phyloP scores from a whole-genome alignment of 371 early-diverging fungal genomes.

The Apophysomyces trapeziformis region DNA sequence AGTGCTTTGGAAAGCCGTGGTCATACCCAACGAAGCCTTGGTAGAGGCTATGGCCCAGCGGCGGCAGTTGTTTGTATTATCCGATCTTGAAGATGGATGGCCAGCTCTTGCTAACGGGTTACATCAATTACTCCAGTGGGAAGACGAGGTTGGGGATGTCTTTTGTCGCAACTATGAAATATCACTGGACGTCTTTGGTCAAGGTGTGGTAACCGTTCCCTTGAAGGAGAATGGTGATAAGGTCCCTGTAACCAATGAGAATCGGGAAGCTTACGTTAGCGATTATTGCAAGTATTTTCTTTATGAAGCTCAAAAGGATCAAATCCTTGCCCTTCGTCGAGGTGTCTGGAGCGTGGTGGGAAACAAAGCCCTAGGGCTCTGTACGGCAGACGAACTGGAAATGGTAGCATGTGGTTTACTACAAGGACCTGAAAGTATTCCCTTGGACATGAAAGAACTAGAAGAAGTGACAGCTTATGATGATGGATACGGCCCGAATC shows the following conservation, averaged over 20 bases:
- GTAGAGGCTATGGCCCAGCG: constrained; percentile 28
- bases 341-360: constrained; percentile 80
- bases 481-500: constrained; percentile 70
- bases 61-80: constrained; percentile 51
- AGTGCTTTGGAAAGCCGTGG: constrained; percentile 76
- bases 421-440: constrained; percentile 37
- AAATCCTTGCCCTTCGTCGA: constrained; percentile 68
- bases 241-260: constrained; percentile 79
- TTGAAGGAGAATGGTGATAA: constrained; percentile 70
- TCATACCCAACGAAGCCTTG: constrained; percentile 50
- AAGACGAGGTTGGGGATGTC: constrained; percentile 82
- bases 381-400: constrained; percentile 53
- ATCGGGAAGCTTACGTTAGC: constrained; percentile 77
- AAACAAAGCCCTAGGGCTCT: constrained; percentile 48
- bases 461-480: constrained; percentile 82
- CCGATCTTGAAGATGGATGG: constrained; percentile 60
- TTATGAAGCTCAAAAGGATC: constrained; percentile 65
- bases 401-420: constrained; percentile 58
- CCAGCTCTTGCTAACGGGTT: constrained; percentile 71
- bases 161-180: constrained; percentile 87
- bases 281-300: constrained; percentile 73
- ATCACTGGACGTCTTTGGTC: constrained; percentile 77
- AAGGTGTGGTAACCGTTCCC: constrained; percentile 64
- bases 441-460: constrained; percentile 76
- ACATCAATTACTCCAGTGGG: constrained; percentile 74